Conservation (phyloP, 2,329 filamentous ascomycete genomes). For the Rosellinia necatrix region DNA sequence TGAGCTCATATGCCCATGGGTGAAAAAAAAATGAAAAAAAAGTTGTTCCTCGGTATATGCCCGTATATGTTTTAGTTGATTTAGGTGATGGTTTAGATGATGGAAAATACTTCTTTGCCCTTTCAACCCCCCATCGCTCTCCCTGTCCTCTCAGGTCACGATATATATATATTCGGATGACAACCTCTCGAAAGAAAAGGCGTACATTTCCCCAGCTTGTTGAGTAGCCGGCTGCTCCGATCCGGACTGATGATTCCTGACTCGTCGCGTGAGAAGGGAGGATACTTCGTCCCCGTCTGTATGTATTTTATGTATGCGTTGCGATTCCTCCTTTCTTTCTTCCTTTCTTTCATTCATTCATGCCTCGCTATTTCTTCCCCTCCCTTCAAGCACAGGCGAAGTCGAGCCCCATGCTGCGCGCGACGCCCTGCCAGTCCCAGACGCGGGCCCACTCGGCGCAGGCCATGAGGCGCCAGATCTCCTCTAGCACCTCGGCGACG, state of each 20-base stretch:
- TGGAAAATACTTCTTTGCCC: too few species aligned
- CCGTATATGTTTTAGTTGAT: conserved; percentile 3
- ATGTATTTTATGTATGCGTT: too few species aligned
- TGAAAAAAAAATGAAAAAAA: too few species aligned
- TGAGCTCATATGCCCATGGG: neutral
- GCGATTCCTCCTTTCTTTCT: neutral
- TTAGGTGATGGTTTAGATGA: neutral
- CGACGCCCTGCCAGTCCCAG: conserved; percentile 69
- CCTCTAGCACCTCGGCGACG: conserved; percentile 58
- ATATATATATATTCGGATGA: neutral
- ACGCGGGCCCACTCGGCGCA: conserved; percentile 60
- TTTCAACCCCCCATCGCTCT: too few species aligned
- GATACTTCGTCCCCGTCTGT: too few species aligned
- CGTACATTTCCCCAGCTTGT: too few species aligned
- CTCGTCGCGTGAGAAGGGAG: too few species aligned
- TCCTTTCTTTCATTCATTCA: neutral
- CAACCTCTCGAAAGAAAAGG: neutral
- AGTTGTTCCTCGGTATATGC: conserved; percentile 7
- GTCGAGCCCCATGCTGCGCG: conserved; percentile 57
- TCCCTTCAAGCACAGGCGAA: conserved; percentile 57
- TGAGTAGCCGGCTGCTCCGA: too few species aligned
- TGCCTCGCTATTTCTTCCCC: too few species aligned
- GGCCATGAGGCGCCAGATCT: conserved; percentile 65
- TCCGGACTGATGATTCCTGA: too few species aligned
- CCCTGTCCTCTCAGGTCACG: neutral